Conservation (phyloP, 441 rosid genomes). For the Brassica hybrid region DNA sequence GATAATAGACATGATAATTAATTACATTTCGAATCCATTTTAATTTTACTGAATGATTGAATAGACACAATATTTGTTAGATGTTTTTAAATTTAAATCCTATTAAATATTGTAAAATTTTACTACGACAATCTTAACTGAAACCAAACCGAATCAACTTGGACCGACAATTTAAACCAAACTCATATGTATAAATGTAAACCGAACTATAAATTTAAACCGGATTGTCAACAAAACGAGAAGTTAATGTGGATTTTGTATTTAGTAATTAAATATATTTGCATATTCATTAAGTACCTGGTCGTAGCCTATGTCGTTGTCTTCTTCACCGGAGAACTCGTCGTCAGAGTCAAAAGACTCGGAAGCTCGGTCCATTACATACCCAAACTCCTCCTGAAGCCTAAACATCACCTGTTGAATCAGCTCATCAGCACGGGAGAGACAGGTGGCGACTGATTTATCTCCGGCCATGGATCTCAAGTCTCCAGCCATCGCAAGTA, state of each 20-base stretch:
- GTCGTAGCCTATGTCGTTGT: slow-evolving; percentile 48
- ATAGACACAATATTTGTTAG: background rate
- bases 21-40: background rate
- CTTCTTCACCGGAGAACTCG: slow-evolving; percentile 55
- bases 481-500: slow-evolving; percentile 54
- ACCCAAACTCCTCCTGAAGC: slow-evolving; percentile 75
- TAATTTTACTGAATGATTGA: background rate
- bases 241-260: background rate
- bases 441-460: slow-evolving; percentile 50
- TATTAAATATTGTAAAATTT: background rate
- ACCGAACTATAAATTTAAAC: background rate
- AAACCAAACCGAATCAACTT: background rate
- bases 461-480: slow-evolving; percentile 64
- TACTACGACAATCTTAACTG: background rate
- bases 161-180: background rate
- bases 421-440: slow-evolving; percentile 74
- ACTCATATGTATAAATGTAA: background rate
- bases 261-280: background rate
- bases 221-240: background rate
- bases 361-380: slow-evolving; percentile 73
- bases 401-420: slow-evolving; percentile 86
- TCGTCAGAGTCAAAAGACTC: slow-evolving; percentile 62
- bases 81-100: too few species aligned
- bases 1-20: background rate
- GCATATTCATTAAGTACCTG: slow-evolving; percentile 43